Base-by-base conservation (phyloP, 805 yeast genomes). In the Brettanomyces naardenensis region DNA sequence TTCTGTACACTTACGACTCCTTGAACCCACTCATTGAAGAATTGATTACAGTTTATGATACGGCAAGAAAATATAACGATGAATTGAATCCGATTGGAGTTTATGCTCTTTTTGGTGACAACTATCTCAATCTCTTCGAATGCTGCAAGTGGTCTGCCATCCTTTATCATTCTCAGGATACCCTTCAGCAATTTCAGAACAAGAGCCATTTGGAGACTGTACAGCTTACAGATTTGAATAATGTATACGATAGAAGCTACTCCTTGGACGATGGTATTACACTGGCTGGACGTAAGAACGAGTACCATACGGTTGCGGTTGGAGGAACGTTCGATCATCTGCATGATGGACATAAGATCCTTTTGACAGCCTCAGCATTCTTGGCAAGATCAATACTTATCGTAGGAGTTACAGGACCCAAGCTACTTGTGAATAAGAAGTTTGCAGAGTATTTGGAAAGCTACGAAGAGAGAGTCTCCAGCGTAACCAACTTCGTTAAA, bases 241-340 rank as follows among this genome's bases (percentile, higher is more conserved):
- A 23, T 9, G 7, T 23, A 7, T 9, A 23, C 7, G 10, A 7
- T 9, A 11, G 11, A 9, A 11, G 10, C 7, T 11, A 23, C 11
- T 11, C 26, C 11, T 9, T 23, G 26, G 26, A 23, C 11, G 11
- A 23, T 23, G 34, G 22, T 17, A 33, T 20, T 7, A 13, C n/a
- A n/a, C 31, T n/a, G 26, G n/a, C 31, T 4, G 37, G 20, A 15
- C 11, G 7, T 9, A 35, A 35, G 19, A 18, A 21, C 11, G 18
- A 35, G 29, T 35, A 20, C 14, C 17, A 29, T 20, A 42, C 46
- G 2, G 51, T 48, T 11, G 90, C 95, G 0, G 78, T 90, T 2
- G 98, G 98, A 1, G 99, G 99, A 0, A 92, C 98, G 0, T 92
- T 92, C 62, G 99, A 92, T 54, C 97, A 92, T 60, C 54, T 92